phyloP scores from a whole-genome alignment of 192 early-diverging fungal species.

The Rhizoclosmatium sp. region DNA sequence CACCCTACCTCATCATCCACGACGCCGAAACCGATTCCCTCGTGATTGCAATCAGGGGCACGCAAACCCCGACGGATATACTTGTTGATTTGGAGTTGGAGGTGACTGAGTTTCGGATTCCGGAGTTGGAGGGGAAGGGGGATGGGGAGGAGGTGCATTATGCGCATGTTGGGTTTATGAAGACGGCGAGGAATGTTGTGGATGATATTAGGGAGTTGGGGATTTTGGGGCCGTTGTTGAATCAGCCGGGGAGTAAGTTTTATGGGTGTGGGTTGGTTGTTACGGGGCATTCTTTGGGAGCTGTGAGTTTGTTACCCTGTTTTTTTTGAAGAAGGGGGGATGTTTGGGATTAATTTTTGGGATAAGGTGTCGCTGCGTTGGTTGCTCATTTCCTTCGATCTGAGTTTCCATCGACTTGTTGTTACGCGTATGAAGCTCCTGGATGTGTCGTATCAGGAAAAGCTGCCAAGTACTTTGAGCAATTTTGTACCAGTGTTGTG shows the following conservation, averaged over 20 bases:
- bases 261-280: conserved; percentile 47
- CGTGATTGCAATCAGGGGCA: conserved; percentile 55
- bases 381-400: conserved; percentile 37
- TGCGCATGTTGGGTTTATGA: conserved; percentile 46
- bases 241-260: conserved; percentile 19
- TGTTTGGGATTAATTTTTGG: background rate
- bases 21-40: conserved; percentile 49
- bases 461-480: conserved; percentile 41
- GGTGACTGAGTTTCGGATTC: conserved; percentile 35
- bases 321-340: background rate
- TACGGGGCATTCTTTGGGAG: conserved; percentile 54
- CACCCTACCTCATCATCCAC: conserved; percentile 47
- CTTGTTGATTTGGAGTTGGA: conserved; percentile 55
- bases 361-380: conserved; percentile 48
- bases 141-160: conserved; percentile 24
- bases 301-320: conserved; percentile 18
- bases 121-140: conserved; percentile 41
- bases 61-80: conserved; percentile 48
- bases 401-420: conserved; percentile 37
- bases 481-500: conserved; percentile 50
- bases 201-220: conserved; percentile 31
- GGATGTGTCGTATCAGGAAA: conserved; percentile 32
- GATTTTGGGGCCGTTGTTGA: conserved; percentile 31
- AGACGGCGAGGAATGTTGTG: conserved; percentile 47
- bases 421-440: conserved; percentile 46